phyloP scores from a whole-genome alignment of 192 early-diverging fungal genomes.

The Phlyctochytrium planicorne region DNA sequence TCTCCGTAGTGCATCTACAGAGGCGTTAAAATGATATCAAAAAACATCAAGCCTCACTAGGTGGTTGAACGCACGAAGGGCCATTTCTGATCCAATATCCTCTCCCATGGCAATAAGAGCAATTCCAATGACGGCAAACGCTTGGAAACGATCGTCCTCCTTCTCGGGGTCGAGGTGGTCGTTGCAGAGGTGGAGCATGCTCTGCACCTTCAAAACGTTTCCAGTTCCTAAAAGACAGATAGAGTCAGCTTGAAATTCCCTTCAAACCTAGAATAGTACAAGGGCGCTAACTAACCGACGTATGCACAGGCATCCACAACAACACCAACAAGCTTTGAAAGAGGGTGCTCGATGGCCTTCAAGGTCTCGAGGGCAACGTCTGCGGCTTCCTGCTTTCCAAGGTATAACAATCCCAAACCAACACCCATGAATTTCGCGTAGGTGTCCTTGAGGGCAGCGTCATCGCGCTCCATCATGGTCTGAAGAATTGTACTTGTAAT shows the following conservation, averaged over 20 bases:
- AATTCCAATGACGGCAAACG: conserved; percentile 93
- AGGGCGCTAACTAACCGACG: conserved; percentile 53
- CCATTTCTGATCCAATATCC: conserved; percentile 95
- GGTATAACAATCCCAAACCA: conserved; percentile 84
- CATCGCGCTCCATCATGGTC: conserved; percentile 93
- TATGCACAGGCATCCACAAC: conserved; percentile 89
- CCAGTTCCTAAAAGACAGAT: conserved; percentile 80
- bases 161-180: conserved; percentile 89
- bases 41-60: conserved; percentile 51
- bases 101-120: conserved; percentile 97
- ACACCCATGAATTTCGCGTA: conserved; percentile 92
- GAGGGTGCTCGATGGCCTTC: conserved; percentile 91
- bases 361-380: conserved; percentile 93
- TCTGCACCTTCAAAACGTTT: conserved; percentile 95
- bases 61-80: conserved; percentile 92
- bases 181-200: conserved; percentile 93
- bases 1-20: conserved; percentile 97
- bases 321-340: conserved; percentile 84
- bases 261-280: too few species aligned
- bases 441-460: conserved; percentile 78
- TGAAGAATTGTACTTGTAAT: conserved; percentile 88
- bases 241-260: too few species aligned
- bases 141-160: conserved; percentile 87
- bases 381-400: conserved; percentile 86
- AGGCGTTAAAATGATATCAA: conserved; percentile 2